phyloP scores from a whole-genome alignment of 2,329 filamentous ascomycete genomes.

The Talaromyces sp. region DNA sequence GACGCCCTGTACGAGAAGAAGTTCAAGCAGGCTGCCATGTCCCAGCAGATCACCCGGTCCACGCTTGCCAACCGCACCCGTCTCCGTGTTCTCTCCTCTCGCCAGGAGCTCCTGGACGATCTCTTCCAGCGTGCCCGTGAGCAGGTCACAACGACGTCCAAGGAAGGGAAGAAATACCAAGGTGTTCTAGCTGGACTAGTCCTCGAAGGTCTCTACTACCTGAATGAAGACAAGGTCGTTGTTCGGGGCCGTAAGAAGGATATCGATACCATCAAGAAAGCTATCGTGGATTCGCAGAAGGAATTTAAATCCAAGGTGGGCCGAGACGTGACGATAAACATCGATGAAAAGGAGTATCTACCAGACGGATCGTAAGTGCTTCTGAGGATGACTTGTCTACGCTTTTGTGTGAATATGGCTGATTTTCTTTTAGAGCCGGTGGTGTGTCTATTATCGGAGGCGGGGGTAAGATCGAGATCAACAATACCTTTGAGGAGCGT shows the following conservation, averaged over 20 bases:
- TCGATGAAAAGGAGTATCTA: constrained; percentile 76
- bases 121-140: constrained; percentile 79
- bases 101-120: constrained; percentile 85
- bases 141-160: constrained; percentile 62
- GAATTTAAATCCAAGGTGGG: constrained; percentile 79
- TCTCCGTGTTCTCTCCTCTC: constrained; percentile 77
- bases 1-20: constrained; percentile 95
- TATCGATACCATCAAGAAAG: constrained; percentile 68
- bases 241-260: constrained; percentile 78
- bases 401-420: constrained; percentile 11
- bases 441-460: constrained; percentile 77
- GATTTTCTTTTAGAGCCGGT: constrained; percentile 61
- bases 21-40: constrained; percentile 97
- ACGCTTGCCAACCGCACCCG: constrained; percentile 95
- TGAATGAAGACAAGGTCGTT: constrained; percentile 73
- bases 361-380: constrained; percentile 74
- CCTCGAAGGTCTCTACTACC: constrained; percentile 82
- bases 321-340: constrained; percentile 62
- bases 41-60: constrained; percentile 95
- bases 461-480: constrained; percentile 91
- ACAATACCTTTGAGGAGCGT: constrained; percentile 95
- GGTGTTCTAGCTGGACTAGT: constrained; percentile 72
- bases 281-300: constrained; percentile 67
- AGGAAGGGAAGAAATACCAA: constrained; percentile 63
- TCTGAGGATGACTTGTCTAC: constrained; percentile 9